Evolutionary conservation across 768 basidiomycete genomes (phyloP), one percentile per base, ranked within the genome.

Genomic region (Suillus tomentosus): DNA sequence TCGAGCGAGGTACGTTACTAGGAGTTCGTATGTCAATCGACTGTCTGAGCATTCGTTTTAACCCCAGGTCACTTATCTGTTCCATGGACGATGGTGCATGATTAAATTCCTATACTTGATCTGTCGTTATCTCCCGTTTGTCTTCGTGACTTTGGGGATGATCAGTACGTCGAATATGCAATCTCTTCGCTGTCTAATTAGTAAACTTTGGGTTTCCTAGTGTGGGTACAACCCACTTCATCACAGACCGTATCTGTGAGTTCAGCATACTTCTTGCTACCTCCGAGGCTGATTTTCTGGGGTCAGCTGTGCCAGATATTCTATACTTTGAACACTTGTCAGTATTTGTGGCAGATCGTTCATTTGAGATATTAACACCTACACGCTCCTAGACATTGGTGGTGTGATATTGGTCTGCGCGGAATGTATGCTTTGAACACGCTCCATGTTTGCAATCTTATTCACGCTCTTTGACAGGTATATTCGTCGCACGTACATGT

Each of bases 371-470:
- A 55, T 36, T 55, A 11, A 55, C 3, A 5, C 13, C 34, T 54
- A 5, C 4, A 11, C 5, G 4, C 11, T 34, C 34, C n/a, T 22
- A 37, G 54, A 55, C n/a, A 37, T 55, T 37, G 36, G 54, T 14
- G 54, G 54, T 55, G n/a, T 55, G 10, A 55, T 55, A 55, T 11
- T 55, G 17, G 13, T 37, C 36, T 55, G 54, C n/a, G 36, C 54
- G 13, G 54, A 55, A n/a, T 55, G 54, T 55, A 37, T 55, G 36
- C 3, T 22, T 37, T 31, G 14, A 55, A 55, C 22, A 14, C 7
- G n/a, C 3, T 15, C n/a, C 19, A 22, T 31, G 13, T 50, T 22
- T 50, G 48, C 22, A 50, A 24, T 50, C 4, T 55, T 11, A 11
- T 37, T 37, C 11, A 56, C n/a, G 8, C 22, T 22, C 13, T 37